A percentile compares a stretch with the other conserved stretches of the same genome.
Evolutionary conservation across 768 basidiomycete species (phyloP).

Genomic region (Auriscalpium microsporum): DNA sequence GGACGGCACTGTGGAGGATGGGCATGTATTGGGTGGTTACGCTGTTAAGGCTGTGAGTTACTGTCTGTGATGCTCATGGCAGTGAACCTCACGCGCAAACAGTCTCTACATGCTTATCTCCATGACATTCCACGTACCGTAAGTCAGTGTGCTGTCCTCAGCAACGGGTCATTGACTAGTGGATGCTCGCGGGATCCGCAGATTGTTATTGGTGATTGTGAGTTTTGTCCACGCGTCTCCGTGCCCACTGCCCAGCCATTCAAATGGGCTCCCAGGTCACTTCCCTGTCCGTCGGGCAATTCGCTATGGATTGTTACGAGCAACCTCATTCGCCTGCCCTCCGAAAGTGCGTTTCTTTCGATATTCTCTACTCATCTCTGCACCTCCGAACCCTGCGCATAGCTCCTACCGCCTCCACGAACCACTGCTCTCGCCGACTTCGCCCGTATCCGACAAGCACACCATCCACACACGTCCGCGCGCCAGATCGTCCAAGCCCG

Average conservation of each 20-base stretch:
- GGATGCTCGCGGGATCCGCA: constrained; percentile 13
- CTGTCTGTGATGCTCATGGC: not conserved
- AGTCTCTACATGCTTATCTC: constrained; percentile 68
- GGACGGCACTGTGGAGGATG: constrained; percentile 44
- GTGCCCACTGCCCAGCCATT: not conserved
- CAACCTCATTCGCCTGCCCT: constrained; percentile 17
- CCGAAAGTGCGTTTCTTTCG: constrained; percentile 10
- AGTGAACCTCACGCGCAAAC: not conserved
- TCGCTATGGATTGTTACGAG: constrained; percentile 40
- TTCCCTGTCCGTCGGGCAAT: constrained; percentile 49
- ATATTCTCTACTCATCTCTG: not conserved
- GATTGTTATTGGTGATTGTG: constrained; percentile 44
- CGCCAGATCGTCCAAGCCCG: constrained; percentile 40
- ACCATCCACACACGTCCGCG: constrained; percentile 29
- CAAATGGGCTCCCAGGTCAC: constrained; percentile 34
- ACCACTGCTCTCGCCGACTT: constrained; percentile 1
- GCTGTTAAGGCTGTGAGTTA: constrained; percentile 50
- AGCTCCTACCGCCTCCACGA: constrained; percentile 3
- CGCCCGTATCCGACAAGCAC: not conserved
- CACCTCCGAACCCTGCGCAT: not conserved
- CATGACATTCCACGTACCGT: constrained; percentile 69
- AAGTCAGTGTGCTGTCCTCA: constrained; percentile 19
- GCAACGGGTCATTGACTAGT: not conserved
- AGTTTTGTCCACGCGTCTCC: constrained; percentile 12
- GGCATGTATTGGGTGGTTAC: constrained; percentile 49